A percentile compares a stretch with the other conserved stretches of the same genome.
phyloP scores from a whole-genome alignment of 2,329 filamentous ascomycete genomes.

The Colletotrichum phormii region DNA sequence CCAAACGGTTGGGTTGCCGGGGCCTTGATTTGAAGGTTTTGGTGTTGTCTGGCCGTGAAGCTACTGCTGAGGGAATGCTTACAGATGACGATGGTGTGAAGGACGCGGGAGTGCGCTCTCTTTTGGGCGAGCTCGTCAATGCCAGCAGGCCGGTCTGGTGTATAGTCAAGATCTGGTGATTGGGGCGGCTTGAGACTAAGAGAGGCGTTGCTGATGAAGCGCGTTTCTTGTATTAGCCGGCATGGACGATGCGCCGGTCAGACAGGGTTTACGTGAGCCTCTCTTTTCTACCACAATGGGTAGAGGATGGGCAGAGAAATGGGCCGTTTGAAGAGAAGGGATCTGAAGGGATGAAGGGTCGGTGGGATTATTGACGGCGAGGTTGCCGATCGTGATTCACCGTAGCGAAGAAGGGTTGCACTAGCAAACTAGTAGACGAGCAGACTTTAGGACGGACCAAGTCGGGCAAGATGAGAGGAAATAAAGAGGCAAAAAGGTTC shows the following conservation, averaged over 20 bases:
- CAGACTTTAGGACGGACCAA: background rate
- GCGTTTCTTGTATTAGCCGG: background rate
- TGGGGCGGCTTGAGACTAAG: background rate
- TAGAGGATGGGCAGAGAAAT: constrained; percentile 5
- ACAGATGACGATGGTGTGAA: background rate
- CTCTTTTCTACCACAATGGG: background rate
- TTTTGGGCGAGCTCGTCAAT: constrained; percentile 10
- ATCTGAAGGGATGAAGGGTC: background rate
- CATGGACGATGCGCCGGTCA: background rate
- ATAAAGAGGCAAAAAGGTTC: background rate
- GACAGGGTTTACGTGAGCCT: background rate
- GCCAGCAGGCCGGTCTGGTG: background rate
- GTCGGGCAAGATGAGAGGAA: background rate
- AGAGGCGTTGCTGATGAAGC: background rate
- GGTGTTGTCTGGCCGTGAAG: background rate
- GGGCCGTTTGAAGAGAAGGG: background rate
- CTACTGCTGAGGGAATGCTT: background rate
- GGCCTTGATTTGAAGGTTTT: background rate
- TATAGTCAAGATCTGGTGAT: background rate
- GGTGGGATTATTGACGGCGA: background rate
- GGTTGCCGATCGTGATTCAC: background rate
- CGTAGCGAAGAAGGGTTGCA: background rate
- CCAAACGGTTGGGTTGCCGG: constrained; percentile 13
- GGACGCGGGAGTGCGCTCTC: background rate
- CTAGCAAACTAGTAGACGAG: constrained; percentile 10